Conservation (phyloP, 768 basidiomycete species). For the Boletus rubescentipes region DNA sequence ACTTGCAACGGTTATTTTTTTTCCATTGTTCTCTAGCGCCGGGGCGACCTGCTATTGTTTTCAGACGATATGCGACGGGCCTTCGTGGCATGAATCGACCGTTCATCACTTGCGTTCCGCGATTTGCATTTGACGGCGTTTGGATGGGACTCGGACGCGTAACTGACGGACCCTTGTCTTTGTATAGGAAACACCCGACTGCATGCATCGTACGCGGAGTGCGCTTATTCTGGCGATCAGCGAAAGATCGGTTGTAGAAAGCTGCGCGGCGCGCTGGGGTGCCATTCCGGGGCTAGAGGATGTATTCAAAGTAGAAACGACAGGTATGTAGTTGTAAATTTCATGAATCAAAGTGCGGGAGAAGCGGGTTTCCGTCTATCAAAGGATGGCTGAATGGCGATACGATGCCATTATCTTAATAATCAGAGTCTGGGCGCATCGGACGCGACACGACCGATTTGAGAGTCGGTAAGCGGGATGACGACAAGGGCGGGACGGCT, state of each 20-base stretch:
- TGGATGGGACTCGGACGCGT: not conserved
- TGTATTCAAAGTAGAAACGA: not conserved
- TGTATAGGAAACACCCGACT: constrained; percentile 38
- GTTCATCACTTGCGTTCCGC: constrained; percentile 3
- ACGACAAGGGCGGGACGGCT: not conserved
- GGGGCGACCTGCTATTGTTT: constrained; percentile 16
- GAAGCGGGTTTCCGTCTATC: not conserved
- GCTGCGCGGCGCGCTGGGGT: constrained; percentile 48
- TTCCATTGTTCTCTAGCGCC: constrained; percentile 8
- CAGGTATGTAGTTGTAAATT: not conserved
- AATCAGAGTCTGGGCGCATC: not conserved
- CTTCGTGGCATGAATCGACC: not conserved
- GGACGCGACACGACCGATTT: constrained; percentile 3
- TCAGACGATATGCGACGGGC: too few relatives aligned
- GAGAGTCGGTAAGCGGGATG: constrained; percentile 1
- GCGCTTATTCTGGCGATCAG: constrained; percentile 48
- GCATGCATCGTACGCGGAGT: constrained; percentile 41
- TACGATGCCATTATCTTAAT: not conserved
- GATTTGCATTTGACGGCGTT: constrained; percentile 1
- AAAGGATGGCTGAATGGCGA: not conserved
- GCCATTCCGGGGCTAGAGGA: constrained; percentile 14
- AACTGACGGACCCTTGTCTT: constrained; percentile 7
- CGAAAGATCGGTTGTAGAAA: constrained; percentile 53
- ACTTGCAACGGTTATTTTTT: not conserved
- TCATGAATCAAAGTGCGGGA: constrained; percentile 8